Evolutionary conservation across 257 asterid genomes (phyloP), one percentile per base, ranked within the genome.

Genomic region (Leptodermis oblonga): DNA sequence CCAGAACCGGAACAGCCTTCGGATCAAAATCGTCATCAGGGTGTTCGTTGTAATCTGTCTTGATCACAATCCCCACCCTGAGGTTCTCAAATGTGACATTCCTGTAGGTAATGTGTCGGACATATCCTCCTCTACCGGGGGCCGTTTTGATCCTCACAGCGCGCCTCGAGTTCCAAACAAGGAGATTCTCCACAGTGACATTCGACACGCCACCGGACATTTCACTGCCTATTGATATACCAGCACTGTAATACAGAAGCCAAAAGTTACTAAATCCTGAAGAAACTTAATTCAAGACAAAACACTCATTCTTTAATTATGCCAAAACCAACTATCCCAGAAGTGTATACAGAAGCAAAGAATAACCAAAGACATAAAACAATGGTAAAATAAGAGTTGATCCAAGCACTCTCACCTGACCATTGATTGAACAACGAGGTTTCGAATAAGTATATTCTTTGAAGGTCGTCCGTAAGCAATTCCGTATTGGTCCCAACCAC

Each of bases 401-500:
- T 67, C 0, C 41, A 23, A 23, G 53, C 61, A 26, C 20, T 34
- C 86, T 76, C 30, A 93, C 98, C 99, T 94, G 85, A 94, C 93
- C 84, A 87, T 87, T 36, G 99, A 94, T 74, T 96, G 97, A 72
- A 91, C 90, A 0, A 94, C 86, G 22, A 94, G 87, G 83, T 91
- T 89, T 70, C 87, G 85, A 18, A 94, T 81, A 72, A 89, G 89
- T 74, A 91, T 91, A 80, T 87, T 89, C 78, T 17, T 84, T 14
- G 97, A 91, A 11, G 99, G 98, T 15, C 82, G 75, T 67, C 83
- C 97, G 76, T 94, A 94, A 22, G 86, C 63, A 68, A 82, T 81
- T 34, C 99, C 99, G 36, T 85, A 94, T 61, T 89, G 97, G 85
- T 94, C 99, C 99, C 99, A 94, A 55, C 99, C 99, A 69, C 99